Base-by-base conservation (phyloP, 805 yeast species). In the Starmerella apis region DNA sequence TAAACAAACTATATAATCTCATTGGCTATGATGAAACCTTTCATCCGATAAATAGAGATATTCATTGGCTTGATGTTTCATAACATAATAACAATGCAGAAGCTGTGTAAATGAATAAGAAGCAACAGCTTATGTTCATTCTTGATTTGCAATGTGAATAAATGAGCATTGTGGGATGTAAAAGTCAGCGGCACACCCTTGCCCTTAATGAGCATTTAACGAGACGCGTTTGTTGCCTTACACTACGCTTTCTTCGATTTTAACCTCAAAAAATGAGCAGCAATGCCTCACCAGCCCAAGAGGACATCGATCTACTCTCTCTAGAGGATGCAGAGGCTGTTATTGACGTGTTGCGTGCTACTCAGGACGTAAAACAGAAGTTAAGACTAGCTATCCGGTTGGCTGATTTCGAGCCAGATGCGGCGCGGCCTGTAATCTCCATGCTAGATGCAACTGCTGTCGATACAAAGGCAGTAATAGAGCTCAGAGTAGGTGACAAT, bases 391-490 rank as follows among this genome's bases (percentile, higher is more conserved):
- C 58, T 18, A 45, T 55, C 20, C 41, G 43, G 42, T 49, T 53
- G 35, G 56, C 58, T 7, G 55, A 47, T 11, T 22, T 20, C 22
- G 52, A 53, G 24, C 58, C 58, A 14, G 58, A 55, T 28, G 50
- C 48, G 10, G 47, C 52, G 52, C 54, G 58, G 4, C 54, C 51
- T 7, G 49, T 53, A 3, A 43, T 55, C 16, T 25, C 36, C 14
- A 27, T 43, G 37, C 52, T 55, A 33, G 58, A 55, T 25, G 52
- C 58, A 14, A 35, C 57, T 6, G 39, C 46, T 22, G 57, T 53
- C 20, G 58, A 55, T 28, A 55, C 57, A 4, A 39, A 38, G 20
- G 62, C 62, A 27, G 61, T 56, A n/a, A 43, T 58, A 35, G 47
- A 52, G 18, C 24, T 60, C 38, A 47, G 46, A 46, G 11, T 59